Conservation (phyloP, 1,284 basidiomycete genomes). For the Sanghuangporus baumii region DNA sequence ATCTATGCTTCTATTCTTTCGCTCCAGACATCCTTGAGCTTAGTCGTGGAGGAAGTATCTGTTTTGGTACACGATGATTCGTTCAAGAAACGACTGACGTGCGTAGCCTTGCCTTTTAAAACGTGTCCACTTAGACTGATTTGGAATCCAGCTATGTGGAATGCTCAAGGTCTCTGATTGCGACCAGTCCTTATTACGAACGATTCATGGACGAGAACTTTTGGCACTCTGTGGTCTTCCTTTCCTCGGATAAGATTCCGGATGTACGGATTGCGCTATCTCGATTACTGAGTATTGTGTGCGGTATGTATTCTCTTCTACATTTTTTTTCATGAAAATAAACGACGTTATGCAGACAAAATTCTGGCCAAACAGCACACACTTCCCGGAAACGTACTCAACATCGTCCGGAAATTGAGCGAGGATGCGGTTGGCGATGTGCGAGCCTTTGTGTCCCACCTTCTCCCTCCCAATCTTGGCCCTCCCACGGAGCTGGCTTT, state of each 20-base stretch:
- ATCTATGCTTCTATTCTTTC: constrained; percentile 46
- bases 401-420: constrained; percentile 37
- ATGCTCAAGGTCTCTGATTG: constrained; percentile 31
- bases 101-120: constrained; percentile 27
- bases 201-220: constrained; percentile 50
- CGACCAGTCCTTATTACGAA: constrained; percentile 25
- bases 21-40: constrained; percentile 32
- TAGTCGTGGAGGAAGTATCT: constrained; percentile 46
- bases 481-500: constrained; percentile 20
- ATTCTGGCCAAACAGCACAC: constrained; percentile 13
- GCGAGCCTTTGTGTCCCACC: constrained; percentile 32
- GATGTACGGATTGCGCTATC: constrained; percentile 88
- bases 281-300: constrained; percentile 53
- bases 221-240: constrained; percentile 49
- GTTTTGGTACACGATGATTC: constrained; percentile 48
- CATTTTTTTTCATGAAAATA: constrained; percentile 1
- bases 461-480: constrained; percentile 13
- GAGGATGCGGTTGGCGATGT: constrained; percentile 48
- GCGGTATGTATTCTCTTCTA: constrained; percentile 35
- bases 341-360: constrained; percentile 16
- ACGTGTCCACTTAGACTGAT: constrained; percentile 11
- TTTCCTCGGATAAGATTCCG: constrained; percentile 70
- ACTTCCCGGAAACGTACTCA: constrained; percentile 25
- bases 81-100: constrained; percentile 75
- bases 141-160: constrained; percentile 29